Conservation (phyloP, 345 rosid genomes). For the Euclidium syriacum region DNA sequence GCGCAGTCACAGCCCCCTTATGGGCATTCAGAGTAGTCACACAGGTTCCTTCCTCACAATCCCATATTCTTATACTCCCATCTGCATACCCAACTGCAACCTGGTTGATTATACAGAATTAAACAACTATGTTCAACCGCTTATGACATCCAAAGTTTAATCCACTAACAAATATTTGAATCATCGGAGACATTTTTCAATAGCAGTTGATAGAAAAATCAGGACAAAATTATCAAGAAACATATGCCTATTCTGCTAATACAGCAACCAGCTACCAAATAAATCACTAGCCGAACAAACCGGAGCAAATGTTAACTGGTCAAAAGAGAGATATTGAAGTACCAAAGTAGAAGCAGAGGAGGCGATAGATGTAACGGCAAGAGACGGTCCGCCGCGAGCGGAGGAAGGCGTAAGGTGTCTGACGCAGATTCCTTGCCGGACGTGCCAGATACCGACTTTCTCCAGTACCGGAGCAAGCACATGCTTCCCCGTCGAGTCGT, state of each 20-base stretch:
- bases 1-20: conserved; percentile 78
- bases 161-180: not conserved
- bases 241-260: not conserved
- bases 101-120: conserved; percentile 19
- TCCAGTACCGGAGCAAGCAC: conserved; percentile 80
- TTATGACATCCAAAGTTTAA: not conserved
- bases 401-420: conserved; percentile 55
- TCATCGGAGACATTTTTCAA: not conserved
- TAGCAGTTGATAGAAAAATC: not conserved
- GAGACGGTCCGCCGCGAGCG: conserved; percentile 49
- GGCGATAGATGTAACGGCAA: conserved; percentile 56
- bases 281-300: not conserved
- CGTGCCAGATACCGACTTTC: conserved; percentile 85
- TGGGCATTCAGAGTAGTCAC: conserved; percentile 78
- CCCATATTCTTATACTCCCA: conserved; percentile 92
- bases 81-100: conserved; percentile 69
- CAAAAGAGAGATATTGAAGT: not conserved
- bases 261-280: not conserved
- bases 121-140: not conserved
- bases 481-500: conserved; percentile 62
- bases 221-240: not conserved
- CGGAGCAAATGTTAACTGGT: not conserved
- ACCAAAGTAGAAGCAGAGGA: conserved; percentile 59
- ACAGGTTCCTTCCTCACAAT: conserved; percentile 67
- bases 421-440: conserved; percentile 79